phyloP scores from a whole-genome alignment of 257 asterid species.

The Solanum paucissectum region DNA sequence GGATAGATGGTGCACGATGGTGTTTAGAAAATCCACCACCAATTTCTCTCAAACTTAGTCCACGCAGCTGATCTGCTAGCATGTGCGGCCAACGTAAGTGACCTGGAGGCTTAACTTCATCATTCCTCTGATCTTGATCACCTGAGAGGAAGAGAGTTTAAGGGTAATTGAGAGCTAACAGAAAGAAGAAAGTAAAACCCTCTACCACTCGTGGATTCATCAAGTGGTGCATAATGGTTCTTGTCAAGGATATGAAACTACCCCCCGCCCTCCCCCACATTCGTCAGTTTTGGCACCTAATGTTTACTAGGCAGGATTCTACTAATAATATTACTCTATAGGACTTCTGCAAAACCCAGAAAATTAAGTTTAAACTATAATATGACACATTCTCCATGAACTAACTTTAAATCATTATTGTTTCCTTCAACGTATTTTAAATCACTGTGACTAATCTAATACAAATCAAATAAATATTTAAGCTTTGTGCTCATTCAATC shows the following conservation, averaged over 20 bases:
- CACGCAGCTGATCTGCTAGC: conserved; percentile 84
- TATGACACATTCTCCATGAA: neutral
- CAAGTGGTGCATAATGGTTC: neutral
- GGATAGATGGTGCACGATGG: conserved; percentile 86
- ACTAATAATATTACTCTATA: neutral
- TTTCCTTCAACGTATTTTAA: neutral
- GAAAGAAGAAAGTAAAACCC: neutral
- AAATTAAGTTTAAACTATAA: neutral
- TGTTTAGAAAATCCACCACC: conserved; percentile 94
- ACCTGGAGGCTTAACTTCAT: conserved; percentile 39
- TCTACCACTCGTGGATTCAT: neutral
- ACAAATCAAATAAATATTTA: neutral
- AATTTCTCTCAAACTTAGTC: conserved; percentile 78
- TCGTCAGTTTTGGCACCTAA: neutral
- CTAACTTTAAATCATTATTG: neutral
- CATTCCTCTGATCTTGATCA: conserved; percentile 37
- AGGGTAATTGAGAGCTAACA: conserved; percentile 2
- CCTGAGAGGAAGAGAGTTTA: conserved; percentile 40
- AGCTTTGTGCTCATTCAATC: neutral
- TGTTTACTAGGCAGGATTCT: neutral
- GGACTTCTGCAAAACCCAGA: neutral
- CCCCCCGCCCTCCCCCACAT: neutral
- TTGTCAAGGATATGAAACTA: neutral
- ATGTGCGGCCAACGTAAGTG: conserved; percentile 94
- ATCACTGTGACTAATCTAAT: neutral